phyloP scores from a whole-genome alignment of 257 asterid genomes.

The Lithospermum erythrorhizon region DNA sequence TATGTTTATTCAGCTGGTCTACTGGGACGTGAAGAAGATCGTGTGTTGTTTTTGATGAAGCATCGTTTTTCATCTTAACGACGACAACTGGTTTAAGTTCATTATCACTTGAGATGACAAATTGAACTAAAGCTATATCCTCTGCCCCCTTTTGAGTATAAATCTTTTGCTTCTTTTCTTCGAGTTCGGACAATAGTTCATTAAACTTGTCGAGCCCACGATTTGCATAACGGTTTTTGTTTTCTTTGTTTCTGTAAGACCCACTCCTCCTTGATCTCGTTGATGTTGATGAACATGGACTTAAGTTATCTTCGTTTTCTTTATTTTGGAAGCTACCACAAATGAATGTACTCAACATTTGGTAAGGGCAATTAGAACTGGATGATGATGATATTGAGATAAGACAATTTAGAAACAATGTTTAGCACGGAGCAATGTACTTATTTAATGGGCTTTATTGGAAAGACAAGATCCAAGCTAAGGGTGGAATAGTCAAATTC shows the following conservation, averaged over 20 bases:
- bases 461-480: too few relatives aligned
- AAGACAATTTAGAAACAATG: neutral
- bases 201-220: slow-evolving; percentile 41
- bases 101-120: slow-evolving; percentile 17
- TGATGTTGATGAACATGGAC: slow-evolving; percentile 45
- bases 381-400: neutral
- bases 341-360: slow-evolving; percentile 30
- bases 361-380: neutral
- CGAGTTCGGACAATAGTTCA: slow-evolving; percentile 34
- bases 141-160: slow-evolving; percentile 29
- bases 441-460: too few relatives aligned
- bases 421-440: too few relatives aligned
- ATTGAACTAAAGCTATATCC: slow-evolving; percentile 31
- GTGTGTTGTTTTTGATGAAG: neutral
- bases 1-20: slow-evolving; percentile 3
- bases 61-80: slow-evolving; percentile 17
- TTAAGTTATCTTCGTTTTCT: slow-evolving; percentile 23
- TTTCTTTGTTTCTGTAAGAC: slow-evolving; percentile 25
- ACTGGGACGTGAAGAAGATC: neutral
- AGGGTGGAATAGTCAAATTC: too few relatives aligned
- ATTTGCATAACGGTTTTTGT: slow-evolving; percentile 32
- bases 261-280: slow-evolving; percentile 28
- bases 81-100: slow-evolving; percentile 28
- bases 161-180: slow-evolving; percentile 29
- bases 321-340: slow-evolving; percentile 47